Percentiles rank a stretch among this genome's conserved stretches.
Conservation (phyloP, 306 rosid species). For the Sophora flavescens region DNA sequence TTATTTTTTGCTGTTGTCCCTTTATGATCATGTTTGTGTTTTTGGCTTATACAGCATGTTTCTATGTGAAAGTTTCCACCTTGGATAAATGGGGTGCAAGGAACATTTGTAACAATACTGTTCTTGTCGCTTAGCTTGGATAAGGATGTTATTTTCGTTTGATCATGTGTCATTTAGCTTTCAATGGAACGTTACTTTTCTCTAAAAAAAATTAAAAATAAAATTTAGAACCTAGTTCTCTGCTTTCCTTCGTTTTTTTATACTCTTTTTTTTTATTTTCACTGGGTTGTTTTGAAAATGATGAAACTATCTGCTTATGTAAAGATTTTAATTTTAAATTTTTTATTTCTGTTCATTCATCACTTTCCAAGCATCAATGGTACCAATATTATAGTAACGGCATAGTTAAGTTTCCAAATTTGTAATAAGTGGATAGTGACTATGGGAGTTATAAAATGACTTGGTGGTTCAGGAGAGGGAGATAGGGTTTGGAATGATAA, state of each 20-base stretch:
- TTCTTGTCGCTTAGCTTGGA: no score
- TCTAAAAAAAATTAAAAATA: no score
- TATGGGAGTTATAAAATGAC: no score
- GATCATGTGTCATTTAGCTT: neutral
- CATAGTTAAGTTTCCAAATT: neutral
- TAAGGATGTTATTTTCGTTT: neutral
- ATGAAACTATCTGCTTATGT: neutral
- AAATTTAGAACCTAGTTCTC: no score
- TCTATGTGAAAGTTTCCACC: slow-evolving; percentile 5
- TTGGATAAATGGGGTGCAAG: neutral
- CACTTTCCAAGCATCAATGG: neutral
- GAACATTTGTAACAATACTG: no score
- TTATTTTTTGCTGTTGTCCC: neutral
- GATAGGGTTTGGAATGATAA: no score
- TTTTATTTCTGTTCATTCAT: neutral
- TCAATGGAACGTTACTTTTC: no score
- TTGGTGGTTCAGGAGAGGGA: no score
- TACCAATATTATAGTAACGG: neutral
- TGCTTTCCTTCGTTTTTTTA: no score
- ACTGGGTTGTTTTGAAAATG: neutral
- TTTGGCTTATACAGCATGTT: neutral
- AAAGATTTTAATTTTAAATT: neutral
- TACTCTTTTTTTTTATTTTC: neutral
- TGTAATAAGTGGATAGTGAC: neutral
- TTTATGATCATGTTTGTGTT: no score